Percentiles rank a stretch among this genome's conserved stretches.
phyloP scores from a whole-genome alignment of 176 grass and related monocot species.

The Tuctoria greenei region DNA sequence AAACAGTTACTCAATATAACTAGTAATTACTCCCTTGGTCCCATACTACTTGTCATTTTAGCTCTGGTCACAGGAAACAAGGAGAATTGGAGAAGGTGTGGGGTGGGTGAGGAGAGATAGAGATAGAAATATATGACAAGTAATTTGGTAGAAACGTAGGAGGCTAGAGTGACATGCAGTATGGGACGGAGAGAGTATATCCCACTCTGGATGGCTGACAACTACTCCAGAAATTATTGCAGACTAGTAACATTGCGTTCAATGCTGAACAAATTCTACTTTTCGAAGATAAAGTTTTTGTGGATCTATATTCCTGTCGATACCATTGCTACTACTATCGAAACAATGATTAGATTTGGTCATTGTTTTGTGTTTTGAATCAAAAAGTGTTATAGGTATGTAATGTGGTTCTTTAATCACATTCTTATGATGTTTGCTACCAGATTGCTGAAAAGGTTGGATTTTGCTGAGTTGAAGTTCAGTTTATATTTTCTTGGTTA shows the following conservation, averaged over 20 bases:
- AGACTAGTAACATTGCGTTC: neutral
- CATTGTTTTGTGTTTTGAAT: neutral
- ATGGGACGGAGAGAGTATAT: no score
- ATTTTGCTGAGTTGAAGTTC: slow-evolving; percentile 95
- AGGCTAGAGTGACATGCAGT: no score
- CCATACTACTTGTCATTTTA: no score
- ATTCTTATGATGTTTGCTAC: neutral
- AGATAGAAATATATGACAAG: no score
- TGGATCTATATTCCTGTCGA: neutral
- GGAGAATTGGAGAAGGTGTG: no score
- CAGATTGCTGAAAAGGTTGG: slow-evolving; percentile 93
- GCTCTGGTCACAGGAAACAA: no score
- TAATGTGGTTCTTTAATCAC: neutral
- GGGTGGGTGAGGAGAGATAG: no score
- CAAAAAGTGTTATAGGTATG: neutral
- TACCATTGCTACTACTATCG: neutral
- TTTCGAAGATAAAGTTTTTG: neutral
- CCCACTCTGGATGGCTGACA: neutral
- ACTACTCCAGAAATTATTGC: neutral
- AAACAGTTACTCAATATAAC: no score
- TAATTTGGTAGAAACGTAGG: no score
- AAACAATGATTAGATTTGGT: neutral
- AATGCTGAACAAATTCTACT: neutral
- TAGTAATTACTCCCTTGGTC: no score
- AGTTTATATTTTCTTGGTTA: slow-evolving; percentile 98